Percentiles rank a stretch among this genome's conserved stretches.
Evolutionary conservation across 2,329 filamentous ascomycete genomes (phyloP).

Genomic region (Metarhizium anisopliae): DNA sequence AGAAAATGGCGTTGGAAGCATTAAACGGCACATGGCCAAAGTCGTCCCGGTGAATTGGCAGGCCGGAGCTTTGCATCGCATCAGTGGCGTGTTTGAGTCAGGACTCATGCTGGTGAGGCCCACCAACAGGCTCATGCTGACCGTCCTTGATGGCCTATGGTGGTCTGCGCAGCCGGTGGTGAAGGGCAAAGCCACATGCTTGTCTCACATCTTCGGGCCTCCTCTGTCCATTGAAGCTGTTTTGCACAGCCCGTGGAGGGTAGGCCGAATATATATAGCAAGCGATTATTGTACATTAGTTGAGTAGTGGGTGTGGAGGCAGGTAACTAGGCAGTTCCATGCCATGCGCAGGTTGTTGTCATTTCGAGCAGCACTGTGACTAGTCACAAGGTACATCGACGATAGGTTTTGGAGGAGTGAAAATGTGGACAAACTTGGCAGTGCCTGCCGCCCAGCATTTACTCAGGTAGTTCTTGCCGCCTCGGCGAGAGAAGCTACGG

Average conservation of each 20-base stretch:
- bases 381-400: not conserved
- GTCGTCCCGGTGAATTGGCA: not conserved
- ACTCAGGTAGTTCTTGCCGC: too few relatives aligned
- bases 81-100: not conserved
- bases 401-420: not conserved
- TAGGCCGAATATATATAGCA: not conserved
- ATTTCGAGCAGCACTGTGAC: not conserved
- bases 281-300: not conserved
- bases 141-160: not conserved
- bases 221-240: not conserved
- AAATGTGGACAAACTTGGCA: too few relatives aligned
- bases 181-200: constrained; percentile 4
- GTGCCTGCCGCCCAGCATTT: too few relatives aligned
- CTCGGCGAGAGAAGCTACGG: too few relatives aligned
- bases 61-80: not conserved
- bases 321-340: not conserved
- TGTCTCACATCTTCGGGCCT: constrained; percentile 5
- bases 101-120: not conserved
- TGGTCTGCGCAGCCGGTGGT: not conserved
- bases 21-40: not conserved
- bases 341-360: not conserved
- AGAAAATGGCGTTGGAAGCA: not conserved
- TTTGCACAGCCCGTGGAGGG: not conserved
- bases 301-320: not conserved
- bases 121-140: not conserved